Percentiles rank a stretch among this genome's conserved stretches.
These are phyloP conservation scores for Rosellinia necatrix DNA, from an alignment of 2,329 filamentous ascomycete genomes.

Conservation along the genomic window DNA sequence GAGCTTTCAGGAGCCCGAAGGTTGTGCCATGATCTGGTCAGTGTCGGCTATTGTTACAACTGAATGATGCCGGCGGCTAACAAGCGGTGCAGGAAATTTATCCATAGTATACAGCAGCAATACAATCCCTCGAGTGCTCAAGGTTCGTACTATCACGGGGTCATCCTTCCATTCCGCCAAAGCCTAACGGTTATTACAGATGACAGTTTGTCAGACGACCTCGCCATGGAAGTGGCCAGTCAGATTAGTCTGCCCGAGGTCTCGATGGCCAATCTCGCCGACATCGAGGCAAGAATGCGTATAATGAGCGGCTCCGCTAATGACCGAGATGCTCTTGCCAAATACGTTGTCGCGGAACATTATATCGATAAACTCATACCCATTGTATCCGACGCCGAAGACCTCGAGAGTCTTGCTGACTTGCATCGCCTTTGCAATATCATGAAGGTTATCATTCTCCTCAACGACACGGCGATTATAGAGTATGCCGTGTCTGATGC, in stretches of 20 bases:
- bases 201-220: conserved; percentile 86
- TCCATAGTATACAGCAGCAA: conserved; percentile 81
- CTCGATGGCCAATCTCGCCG: conserved; percentile 78
- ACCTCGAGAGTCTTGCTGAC: conserved; percentile 84
- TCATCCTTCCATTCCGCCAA: neutral
- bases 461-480: conserved; percentile 94
- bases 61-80: conserved; percentile 33
- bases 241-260: conserved; percentile 77
- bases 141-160: conserved; percentile 52
- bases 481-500: conserved; percentile 91
- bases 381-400: conserved; percentile 85
- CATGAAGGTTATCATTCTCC: conserved; percentile 92
- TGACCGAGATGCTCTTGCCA: conserved; percentile 84
- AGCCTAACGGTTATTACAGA: conserved; percentile 56
- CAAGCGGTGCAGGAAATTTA: conserved; percentile 73
- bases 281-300: conserved; percentile 85
- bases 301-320: conserved; percentile 73
- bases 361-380: conserved; percentile 88
- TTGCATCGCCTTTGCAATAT: conserved; percentile 94
- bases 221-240: conserved; percentile 72
- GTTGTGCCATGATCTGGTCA: conserved; percentile 89
- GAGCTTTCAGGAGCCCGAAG: conserved; percentile 96
- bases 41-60: conserved; percentile 2
- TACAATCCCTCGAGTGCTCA: conserved; percentile 64
- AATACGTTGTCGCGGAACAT: conserved; percentile 82